A percentile compares a stretch with the other conserved stretches of the same genome.
Conservation (phyloP, 345 rosid genomes). For the Gossypium bickii region DNA sequence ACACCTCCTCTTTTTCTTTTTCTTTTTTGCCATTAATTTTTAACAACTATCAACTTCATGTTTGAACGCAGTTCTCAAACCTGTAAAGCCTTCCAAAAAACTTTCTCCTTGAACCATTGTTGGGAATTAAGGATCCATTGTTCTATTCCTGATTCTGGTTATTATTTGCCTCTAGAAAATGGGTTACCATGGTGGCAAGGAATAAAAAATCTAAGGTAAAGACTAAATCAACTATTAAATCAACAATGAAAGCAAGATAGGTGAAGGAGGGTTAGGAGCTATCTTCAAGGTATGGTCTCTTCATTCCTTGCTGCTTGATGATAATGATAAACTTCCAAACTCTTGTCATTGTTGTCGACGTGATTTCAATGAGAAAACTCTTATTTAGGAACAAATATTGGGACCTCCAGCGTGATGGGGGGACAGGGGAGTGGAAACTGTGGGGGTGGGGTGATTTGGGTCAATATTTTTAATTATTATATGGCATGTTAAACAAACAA, state of each 20-base stretch:
- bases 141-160: constrained; percentile 8
- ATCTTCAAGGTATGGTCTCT: constrained; percentile 26
- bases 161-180: constrained; percentile 5
- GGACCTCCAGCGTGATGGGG: constrained; percentile 16
- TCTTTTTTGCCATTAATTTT: neutral
- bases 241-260: constrained; percentile 10
- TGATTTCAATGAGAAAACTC: constrained; percentile 1
- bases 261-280: constrained; percentile 20
- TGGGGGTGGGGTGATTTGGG: no score
- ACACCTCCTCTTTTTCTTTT: neutral
- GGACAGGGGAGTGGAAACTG: no score
- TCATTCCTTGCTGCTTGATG: constrained; percentile 7
- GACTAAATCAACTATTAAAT: neutral
- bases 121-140: constrained; percentile 12
- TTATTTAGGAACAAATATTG: constrained; percentile 27
- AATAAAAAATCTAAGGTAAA: constrained; percentile 10
- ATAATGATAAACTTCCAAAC: neutral
- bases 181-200: constrained; percentile 11
- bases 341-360: neutral
- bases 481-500: no score
- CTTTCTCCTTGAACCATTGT: neutral
- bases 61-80: constrained; percentile 6
- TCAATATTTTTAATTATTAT: no score
- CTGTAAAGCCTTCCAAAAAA: constrained; percentile 5
- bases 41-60: neutral